Evolutionary conservation across 306 rosid genomes (phyloP).

Genomic region (Chamaecrista fasciculata): DNA sequence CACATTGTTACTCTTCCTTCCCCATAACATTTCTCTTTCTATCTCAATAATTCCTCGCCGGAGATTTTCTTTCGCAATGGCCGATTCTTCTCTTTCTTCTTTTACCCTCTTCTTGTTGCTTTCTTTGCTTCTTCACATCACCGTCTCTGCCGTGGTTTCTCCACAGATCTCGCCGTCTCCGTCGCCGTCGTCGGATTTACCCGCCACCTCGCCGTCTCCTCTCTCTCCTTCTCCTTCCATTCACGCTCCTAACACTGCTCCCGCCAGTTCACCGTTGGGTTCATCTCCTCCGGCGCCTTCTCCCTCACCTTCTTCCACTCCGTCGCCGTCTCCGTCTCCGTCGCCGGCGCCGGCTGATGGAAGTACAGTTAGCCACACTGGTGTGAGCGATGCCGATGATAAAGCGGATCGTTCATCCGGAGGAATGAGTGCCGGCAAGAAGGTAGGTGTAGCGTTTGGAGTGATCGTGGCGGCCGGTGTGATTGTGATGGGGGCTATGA

Average conservation of each 20-base stretch:
- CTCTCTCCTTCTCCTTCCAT: neutral
- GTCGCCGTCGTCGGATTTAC: slow-evolving; percentile 28
- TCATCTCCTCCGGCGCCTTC: slow-evolving; percentile 41
- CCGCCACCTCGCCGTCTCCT: slow-evolving; percentile 21
- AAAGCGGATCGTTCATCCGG: slow-evolving; percentile 30
- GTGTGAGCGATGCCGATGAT: neutral
- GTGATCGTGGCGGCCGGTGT: slow-evolving; percentile 45
- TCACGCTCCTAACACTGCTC: slow-evolving; percentile 28
- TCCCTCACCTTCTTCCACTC: slow-evolving; percentile 16
- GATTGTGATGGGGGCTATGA: slow-evolving; percentile 53
- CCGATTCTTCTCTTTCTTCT: slow-evolving; percentile 30
- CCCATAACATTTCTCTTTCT: neutral
- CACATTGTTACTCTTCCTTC: slow-evolving; percentile 26
- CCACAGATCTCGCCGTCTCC: slow-evolving; percentile 38
- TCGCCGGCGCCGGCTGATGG: slow-evolving; percentile 1
- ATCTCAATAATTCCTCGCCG: too few species aligned
- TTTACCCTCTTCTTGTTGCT: slow-evolving; percentile 30
- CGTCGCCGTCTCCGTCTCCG: slow-evolving; percentile 34
- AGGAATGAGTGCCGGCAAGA: slow-evolving; percentile 67
- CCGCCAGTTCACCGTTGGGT: slow-evolving; percentile 26
- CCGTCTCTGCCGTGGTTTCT: slow-evolving; percentile 32
- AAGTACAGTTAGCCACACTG: slow-evolving; percentile 18
- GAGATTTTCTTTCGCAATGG: slow-evolving; percentile 44
- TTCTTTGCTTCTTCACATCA: slow-evolving; percentile 26
- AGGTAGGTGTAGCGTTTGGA: slow-evolving; percentile 77